Percentiles rank a stretch among this genome's conserved stretches.
These are phyloP conservation scores for Penicillium sp. DNA, from an alignment of 2,329 filamentous ascomycete genomes.

Conservation along the genomic window DNA sequence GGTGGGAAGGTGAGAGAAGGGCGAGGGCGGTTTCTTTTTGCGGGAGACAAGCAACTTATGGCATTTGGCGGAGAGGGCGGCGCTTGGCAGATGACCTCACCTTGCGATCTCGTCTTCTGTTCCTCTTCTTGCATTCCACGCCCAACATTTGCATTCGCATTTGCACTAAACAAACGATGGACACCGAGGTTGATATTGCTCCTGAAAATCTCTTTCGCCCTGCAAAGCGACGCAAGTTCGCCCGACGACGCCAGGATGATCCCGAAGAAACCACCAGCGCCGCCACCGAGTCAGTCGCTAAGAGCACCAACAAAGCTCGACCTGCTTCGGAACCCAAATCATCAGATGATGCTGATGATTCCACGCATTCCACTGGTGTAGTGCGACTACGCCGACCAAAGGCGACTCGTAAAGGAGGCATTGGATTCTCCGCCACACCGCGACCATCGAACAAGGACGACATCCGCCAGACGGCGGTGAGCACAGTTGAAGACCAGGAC, in stretches of 20 bases:
- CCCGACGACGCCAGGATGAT: slow-evolving; percentile 46
- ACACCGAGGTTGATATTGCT: slow-evolving; percentile 25
- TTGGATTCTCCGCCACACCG: slow-evolving; percentile 47
- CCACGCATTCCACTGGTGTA: slow-evolving; percentile 33
- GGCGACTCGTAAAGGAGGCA: slow-evolving; percentile 45
- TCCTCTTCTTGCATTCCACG: slow-evolving; percentile 1
- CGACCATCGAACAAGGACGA: slow-evolving; percentile 23
- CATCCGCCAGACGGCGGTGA: slow-evolving; percentile 29
- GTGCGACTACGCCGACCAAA: slow-evolving; percentile 43
- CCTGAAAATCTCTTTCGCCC: slow-evolving; percentile 49
- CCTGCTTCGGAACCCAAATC: slow-evolving; percentile 15
- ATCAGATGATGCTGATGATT: slow-evolving; percentile 19
- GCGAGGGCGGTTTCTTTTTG: slow-evolving; percentile 25
- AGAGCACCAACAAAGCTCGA: slow-evolving; percentile 14
- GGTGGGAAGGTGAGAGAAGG: slow-evolving; percentile 12
- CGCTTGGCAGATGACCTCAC: slow-evolving; percentile 16
- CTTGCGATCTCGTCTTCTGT: slow-evolving; percentile 1
- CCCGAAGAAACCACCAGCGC: slow-evolving; percentile 23
- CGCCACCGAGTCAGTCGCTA: slow-evolving; percentile 8
- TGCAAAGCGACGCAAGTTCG: slow-evolving; percentile 54
- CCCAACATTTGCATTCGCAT: not conserved
- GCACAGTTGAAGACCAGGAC: slow-evolving; percentile 36
- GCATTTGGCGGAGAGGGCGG: slow-evolving; percentile 13
- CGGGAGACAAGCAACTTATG: slow-evolving; percentile 21
- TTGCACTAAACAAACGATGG: slow-evolving; percentile 27